Conservation (phyloP, 2,329 filamentous ascomycete species). For the Neopestalotiopsis rosae region DNA sequence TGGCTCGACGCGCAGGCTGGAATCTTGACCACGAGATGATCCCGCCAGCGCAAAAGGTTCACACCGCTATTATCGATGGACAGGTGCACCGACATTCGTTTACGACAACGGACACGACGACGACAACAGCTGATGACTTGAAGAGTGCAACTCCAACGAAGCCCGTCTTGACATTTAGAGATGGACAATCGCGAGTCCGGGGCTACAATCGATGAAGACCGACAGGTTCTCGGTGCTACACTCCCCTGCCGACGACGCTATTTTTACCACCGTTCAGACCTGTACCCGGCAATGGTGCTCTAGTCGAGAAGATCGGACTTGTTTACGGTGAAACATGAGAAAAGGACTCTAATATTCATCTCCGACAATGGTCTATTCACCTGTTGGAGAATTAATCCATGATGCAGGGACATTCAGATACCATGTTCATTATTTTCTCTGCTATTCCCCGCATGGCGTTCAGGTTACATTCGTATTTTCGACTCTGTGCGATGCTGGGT, state of each 20-base stretch:
- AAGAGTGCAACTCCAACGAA: not conserved
- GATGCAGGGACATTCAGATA: not conserved
- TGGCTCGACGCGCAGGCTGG: constrained; percentile 85
- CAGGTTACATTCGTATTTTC: not conserved
- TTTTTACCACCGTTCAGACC: too few species aligned
- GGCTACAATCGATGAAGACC: too few species aligned
- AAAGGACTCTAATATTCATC: not conserved
- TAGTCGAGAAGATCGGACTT: too few species aligned
- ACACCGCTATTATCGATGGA: constrained; percentile 56
- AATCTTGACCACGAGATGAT: constrained; percentile 82
- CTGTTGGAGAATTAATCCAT: not conserved
- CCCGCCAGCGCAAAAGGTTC: constrained; percentile 66
- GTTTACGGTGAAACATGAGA: too few species aligned
- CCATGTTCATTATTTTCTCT: not conserved
- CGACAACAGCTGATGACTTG: not conserved
- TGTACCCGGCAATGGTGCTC: too few species aligned
- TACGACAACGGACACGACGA: constrained; percentile 25
- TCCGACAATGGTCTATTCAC: not conserved
- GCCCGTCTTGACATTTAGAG: not conserved
- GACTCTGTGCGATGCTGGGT: not conserved
- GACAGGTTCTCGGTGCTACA: too few species aligned
- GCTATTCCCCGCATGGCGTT: not conserved
- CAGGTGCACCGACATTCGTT: constrained; percentile 51
- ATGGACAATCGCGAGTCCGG: not conserved
- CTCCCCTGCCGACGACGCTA: too few species aligned